Evolutionary conservation across 176 grass and related monocot genomes (phyloP), one percentile per base, ranked within the genome.

Genomic region (Musa itinerans): DNA sequence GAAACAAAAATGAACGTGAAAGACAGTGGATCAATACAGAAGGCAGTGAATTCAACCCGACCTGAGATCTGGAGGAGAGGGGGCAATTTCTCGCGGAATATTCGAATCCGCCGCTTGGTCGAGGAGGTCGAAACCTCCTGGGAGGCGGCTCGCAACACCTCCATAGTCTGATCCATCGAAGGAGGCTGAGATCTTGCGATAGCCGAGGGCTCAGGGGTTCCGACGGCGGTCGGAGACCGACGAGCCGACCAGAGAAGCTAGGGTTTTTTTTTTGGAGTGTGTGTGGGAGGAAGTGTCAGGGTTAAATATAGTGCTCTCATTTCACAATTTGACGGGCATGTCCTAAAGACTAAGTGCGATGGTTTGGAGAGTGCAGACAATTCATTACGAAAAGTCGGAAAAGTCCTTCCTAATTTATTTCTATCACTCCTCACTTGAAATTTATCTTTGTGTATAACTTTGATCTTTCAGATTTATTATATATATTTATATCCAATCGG

Each of bases 61-160:
- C 75, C 86, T 23, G 58, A 48, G 75, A 78, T 85, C 65, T 84
- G 75, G 34, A 98, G 15, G 10, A 89, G 63, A 52, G 65, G 86
- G 5, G 72, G 86, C 50, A 98, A 86, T 34, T 81, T 86, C 15
- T 84, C 77, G 63, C 83, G 82, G 72, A 98, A 98, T 80, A 98
- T 83, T 83, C 67, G 78, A 84, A 93, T 75, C 43, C 94, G 94
- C 74, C 74, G 81, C 90, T 80, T 98, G 14, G 69, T 88, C 6
- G 94, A 93, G 17, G 88, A 83, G 68, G 86, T 87, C 10, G 94
- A 89, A 25, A 91, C 86, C 88, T 88, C 94, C 52, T 78, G 78
- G 2, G 82, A 74, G 57, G 94, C 94, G 72, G 84, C 82, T 75
- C 88, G 83, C 71, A 90, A 72, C 73, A 70, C 81, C 68, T 93